Evolutionary conservation across 805 yeast species (phyloP).

Genomic region (Sugiyamaella floridensis): DNA sequence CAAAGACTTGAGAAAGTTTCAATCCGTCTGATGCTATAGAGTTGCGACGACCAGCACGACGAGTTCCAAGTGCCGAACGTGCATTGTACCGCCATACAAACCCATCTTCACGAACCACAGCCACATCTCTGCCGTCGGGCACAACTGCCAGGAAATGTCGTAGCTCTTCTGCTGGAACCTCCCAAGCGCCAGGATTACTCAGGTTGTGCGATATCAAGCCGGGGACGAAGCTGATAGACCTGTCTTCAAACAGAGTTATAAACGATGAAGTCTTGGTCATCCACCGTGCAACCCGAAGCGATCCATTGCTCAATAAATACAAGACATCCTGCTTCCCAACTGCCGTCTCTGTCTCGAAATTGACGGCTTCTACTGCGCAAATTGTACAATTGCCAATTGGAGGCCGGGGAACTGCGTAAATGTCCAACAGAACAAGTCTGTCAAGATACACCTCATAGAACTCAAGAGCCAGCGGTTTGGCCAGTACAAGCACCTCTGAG

Average conservation of each 20-base stretch:
- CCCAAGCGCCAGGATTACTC: not conserved
- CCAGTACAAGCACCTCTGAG: not conserved
- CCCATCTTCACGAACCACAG: not conserved
- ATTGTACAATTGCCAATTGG: not conserved
- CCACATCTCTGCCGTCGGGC: not conserved
- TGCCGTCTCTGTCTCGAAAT: not conserved
- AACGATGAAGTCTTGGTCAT: not conserved
- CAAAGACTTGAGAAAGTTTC: not conserved
- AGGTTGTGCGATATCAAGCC: not conserved
- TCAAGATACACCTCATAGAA: not conserved
- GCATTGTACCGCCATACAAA: not conserved
- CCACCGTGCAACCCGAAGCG: not conserved
- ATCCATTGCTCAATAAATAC: not conserved
- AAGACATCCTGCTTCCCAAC: not conserved
- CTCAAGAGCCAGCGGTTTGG: not conserved
- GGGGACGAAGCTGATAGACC: not conserved
- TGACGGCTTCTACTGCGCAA: not conserved
- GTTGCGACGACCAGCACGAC: not conserved
- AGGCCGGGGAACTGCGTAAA: not conserved
- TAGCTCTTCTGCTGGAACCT: not conserved
- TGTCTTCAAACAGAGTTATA: not conserved
- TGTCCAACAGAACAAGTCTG: not conserved
- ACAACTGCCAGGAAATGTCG: not conserved
- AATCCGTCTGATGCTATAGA: not conserved
- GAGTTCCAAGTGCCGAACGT: not conserved